Base-by-base conservation (phyloP, 345 rosid genomes). In the Sisymbrium altissimum region DNA sequence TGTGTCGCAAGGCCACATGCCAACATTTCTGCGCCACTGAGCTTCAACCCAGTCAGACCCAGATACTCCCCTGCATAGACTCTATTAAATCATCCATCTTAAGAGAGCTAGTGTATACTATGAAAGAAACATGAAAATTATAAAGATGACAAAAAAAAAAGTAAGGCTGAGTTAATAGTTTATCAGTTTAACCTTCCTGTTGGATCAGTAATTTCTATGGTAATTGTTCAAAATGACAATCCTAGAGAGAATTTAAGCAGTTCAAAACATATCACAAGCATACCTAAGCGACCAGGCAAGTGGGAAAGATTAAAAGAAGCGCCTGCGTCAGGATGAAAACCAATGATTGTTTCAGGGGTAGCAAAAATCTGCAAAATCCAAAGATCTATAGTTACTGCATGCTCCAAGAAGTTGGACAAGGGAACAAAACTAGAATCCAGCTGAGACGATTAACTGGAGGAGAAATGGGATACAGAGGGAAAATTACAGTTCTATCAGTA, bases 271-370 rank as follows among this genome's bases (percentile, higher is more conserved):
- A 64, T 39, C 57, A 64, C 57, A 72, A 58, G 36, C 60, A 68
- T 84, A 95, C 97, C 99, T 75, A 95, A 80, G 81, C 84, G 85
- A 75, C 96, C 97, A 49, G 93, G 96, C 68, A 95, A 83, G 72
- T 69, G 97, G 25, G 99, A 84, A 33, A 95, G 96, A 80, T 87
- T 73, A 86, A 87, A 92, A 45, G 98, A 95, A 64, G 98, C 98
- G 9, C 91, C 98, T 54, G 99, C 99, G 82, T 95, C 98, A 56
- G 99, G 99, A 79, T 92, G 97, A 79, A 92, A 90, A 41, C 97
- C 98, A 65, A 95, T 95, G 30, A 83, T 84, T 80, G 94, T 84
- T 84, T 95, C 99, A 18, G 98, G 99, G 30, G 97, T 92, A 8
- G 99, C 96, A 85, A 92, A 95, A 66, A 87, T 84, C 98, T 95